Evolutionary conservation across 768 basidiomycete species (phyloP), one percentile per base, ranked within the genome.

Genomic region (Tylopilus felleus): DNA sequence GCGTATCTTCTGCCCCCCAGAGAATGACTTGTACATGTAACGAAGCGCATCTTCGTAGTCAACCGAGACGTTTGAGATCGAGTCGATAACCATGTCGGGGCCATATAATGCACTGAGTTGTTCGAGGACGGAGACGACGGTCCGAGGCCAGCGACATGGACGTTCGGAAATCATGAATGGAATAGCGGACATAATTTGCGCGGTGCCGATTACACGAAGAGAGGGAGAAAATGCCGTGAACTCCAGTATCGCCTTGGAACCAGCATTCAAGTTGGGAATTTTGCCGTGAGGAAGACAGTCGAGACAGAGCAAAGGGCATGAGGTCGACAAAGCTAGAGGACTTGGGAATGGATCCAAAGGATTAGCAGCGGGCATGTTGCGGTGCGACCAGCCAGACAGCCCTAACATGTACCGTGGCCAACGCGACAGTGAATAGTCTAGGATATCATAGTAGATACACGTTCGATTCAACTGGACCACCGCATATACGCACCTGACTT

Each of bases 101-200:
- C 62, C 51, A n/a, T 52, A 7, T 29, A 57, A 55, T 16, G 69
- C 66, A 10, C 60, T 62, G 14, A 80, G 65, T 2, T 70, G 57
- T 45, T 73, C 61, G 22, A 78, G 66, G 47, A 81, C 59, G 16
- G 65, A 70, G 21, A 71, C 66, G 21, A 81, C 61, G 7, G 71
- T 61, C 6, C 70, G 57, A 14, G 77, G 69, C 10, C 77, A 67
- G 28, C 79, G 75, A 12, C 70, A 35, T 38, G 63, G 46, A 57
- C 63, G 63, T 47, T 60, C 63, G 25, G 71, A 66, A 10, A 70
- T 60, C 51, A 74, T 64, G 59, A 79, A 80, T 5, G 81, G 78
- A 5, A 80, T 49, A 4, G 76, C 65, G 50, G 77, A 77, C 27
- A 78, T 55, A 31, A 77, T 60, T 58, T 76, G 78, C 3, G 67